These are phyloP conservation scores for Crataegus laevigata DNA, from an alignment of 306 rosid genomes.

Conservation along the genomic window DNA sequence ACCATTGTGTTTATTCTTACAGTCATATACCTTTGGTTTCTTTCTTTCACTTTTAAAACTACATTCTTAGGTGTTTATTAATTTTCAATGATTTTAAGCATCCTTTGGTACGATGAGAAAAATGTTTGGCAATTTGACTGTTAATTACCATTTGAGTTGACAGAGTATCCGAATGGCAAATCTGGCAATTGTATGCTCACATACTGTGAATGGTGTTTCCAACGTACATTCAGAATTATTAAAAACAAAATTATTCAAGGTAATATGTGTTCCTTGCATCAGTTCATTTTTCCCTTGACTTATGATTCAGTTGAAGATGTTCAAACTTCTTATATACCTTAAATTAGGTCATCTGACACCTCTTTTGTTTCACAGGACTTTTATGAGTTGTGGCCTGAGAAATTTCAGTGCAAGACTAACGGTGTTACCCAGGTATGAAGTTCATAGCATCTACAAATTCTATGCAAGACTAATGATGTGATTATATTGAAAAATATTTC, in stretches of 20 bases:
- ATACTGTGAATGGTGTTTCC: conserved; percentile 66
- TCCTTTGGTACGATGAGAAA: not conserved
- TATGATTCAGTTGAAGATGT: not conserved
- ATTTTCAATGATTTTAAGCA: not conserved
- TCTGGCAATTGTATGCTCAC: conserved; percentile 56
- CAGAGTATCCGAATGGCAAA: conserved; percentile 68
- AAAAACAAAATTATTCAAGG: conserved; percentile 55
- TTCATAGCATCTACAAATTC: not conserved
- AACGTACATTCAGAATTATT: conserved; percentile 48
- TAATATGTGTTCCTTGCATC: conserved; percentile 13
- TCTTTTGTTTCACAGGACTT: conserved; percentile 47
- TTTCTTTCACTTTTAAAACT: not conserved
- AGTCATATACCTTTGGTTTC: not conserved
- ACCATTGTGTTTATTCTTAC: not conserved
- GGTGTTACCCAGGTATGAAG: conserved; percentile 68
- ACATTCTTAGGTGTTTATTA: not conserved
- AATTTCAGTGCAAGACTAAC: conserved; percentile 65
- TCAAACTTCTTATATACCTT: not conserved
- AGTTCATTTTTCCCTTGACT: not conserved
- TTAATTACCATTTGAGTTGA: conserved; percentile 20
- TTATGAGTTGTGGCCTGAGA: conserved; percentile 74
- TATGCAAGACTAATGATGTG: conserved; percentile 61
- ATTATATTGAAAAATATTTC: too few relatives aligned
- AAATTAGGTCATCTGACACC: conserved; percentile 4
- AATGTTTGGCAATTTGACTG: not conserved